Conservation (phyloP, 805 yeast species). For the Clavispora asparagi region DNA sequence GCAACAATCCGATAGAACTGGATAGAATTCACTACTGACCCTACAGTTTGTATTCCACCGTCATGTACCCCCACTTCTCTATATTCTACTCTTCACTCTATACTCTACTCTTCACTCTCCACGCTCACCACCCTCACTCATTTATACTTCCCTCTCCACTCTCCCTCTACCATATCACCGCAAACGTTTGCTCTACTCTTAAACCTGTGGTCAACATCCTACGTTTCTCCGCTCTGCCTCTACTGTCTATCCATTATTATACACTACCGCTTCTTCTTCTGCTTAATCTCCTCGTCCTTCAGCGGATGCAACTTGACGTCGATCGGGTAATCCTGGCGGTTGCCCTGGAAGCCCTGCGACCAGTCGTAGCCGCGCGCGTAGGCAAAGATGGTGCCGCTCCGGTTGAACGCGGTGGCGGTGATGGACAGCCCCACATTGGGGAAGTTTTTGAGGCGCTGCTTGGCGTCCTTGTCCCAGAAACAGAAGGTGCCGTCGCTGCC, state of each 20-base stretch:
- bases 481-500: constrained; percentile 93
- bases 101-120: too few species aligned
- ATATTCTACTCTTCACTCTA: too few species aligned
- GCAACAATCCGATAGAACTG: too few species aligned
- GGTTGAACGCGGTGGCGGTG: constrained; percentile 74
- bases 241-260: not conserved
- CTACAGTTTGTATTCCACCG: too few species aligned
- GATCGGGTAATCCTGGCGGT: constrained; percentile 70
- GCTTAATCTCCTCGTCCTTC: constrained; percentile 80
- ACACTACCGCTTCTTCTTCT: constrained; percentile 31
- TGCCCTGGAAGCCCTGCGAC: constrained; percentile 83
- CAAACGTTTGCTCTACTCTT: not conserved
- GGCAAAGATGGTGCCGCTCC: constrained; percentile 79
- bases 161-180: too few species aligned
- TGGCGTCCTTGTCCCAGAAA: constrained; percentile 94
- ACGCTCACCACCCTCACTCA: too few species aligned
- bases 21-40: too few species aligned
- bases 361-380: constrained; percentile 93
- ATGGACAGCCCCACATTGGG: constrained; percentile 66
- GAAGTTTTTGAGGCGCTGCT: constrained; percentile 78
- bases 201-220: too few species aligned
- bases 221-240: not conserved
- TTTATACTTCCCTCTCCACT: too few species aligned
- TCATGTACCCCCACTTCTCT: too few species aligned
- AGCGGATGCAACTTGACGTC: constrained; percentile 78